phyloP scores from a whole-genome alignment of 2,329 filamentous ascomycete genomes.

The Pseudogymnoascus sp. region DNA sequence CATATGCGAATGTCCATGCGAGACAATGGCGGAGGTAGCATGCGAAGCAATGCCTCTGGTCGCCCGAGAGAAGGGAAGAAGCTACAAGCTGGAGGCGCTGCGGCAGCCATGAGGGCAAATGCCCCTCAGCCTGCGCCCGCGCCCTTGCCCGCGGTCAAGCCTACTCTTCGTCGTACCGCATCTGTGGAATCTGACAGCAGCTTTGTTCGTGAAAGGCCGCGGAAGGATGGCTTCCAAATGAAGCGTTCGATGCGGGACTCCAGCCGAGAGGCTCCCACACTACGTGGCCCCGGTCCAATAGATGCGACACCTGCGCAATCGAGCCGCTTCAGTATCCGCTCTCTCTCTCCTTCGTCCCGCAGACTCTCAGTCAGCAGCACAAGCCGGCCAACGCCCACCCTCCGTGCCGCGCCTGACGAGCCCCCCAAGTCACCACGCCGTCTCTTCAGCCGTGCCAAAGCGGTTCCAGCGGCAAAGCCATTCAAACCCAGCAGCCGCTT shows the following conservation, averaged over 20 bases:
- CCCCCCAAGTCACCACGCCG: neutral
- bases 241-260: slow-evolving; percentile 63
- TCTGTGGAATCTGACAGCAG: slow-evolving; percentile 73
- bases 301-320: slow-evolving; percentile 37
- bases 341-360: slow-evolving; percentile 54
- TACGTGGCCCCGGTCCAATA: slow-evolving; percentile 26
- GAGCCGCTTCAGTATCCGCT: slow-evolving; percentile 64
- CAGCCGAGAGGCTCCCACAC: slow-evolving; percentile 19
- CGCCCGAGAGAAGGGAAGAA: neutral
- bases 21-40: slow-evolving; percentile 10
- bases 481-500: slow-evolving; percentile 17
- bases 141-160: slow-evolving; percentile 4
- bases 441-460: slow-evolving; percentile 19
- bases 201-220: slow-evolving; percentile 60
- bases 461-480: slow-evolving; percentile 11
- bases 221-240: slow-evolving; percentile 51
- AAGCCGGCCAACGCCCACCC: neutral
- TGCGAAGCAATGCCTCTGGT: slow-evolving; percentile 11
- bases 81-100: slow-evolving; percentile 18
- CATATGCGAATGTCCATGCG: slow-evolving; percentile 22
- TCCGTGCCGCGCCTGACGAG: neutral
- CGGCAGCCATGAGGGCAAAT: slow-evolving; percentile 10
- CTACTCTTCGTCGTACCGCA: slow-evolving; percentile 42
- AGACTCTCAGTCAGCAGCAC: slow-evolving; percentile 32
- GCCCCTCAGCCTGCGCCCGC: neutral